These are phyloP conservation scores for Salix viminalis DNA, from an alignment of 345 rosid species.

Conservation along the genomic window DNA sequence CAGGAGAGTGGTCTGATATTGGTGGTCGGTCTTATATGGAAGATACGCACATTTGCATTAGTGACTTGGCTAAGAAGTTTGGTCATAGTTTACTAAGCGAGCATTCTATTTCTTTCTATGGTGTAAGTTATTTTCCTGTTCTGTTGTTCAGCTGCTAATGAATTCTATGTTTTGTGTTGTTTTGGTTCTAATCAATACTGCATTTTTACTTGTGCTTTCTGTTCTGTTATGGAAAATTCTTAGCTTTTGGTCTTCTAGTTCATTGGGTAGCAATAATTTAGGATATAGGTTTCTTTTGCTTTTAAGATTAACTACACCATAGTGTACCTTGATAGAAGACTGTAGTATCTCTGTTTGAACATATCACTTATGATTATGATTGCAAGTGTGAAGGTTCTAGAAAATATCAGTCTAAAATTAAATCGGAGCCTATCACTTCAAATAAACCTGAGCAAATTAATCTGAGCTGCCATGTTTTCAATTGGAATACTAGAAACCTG, in stretches of 20 bases:
- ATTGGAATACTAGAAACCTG: background rate
- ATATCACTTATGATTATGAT: background rate
- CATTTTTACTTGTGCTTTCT: background rate
- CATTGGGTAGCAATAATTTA: background rate
- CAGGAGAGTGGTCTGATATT: slow-evolving; percentile 82
- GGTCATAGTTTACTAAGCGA: slow-evolving; percentile 30
- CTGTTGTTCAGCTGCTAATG: background rate
- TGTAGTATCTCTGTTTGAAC: background rate
- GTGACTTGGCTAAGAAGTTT: slow-evolving; percentile 52
- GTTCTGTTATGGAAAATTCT: background rate
- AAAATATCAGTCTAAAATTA: background rate
- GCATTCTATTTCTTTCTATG: slow-evolving; percentile 61
- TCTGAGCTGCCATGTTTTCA: background rate
- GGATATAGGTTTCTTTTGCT: background rate
- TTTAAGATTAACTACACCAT: background rate
- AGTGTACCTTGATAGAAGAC: background rate
- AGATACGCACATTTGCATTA: slow-evolving; percentile 75
- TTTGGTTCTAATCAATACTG: background rate
- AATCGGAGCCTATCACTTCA: background rate
- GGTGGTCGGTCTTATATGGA: slow-evolving; percentile 65
- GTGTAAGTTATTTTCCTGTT: slow-evolving; percentile 41
- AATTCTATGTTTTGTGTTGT: background rate
- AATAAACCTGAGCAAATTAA: background rate
- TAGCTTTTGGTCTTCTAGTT: background rate
- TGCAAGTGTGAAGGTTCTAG: background rate